Evolutionary conservation across 306 rosid species (phyloP), one percentile per base, ranked within the genome.

Genomic region (Acacia confusa): DNA sequence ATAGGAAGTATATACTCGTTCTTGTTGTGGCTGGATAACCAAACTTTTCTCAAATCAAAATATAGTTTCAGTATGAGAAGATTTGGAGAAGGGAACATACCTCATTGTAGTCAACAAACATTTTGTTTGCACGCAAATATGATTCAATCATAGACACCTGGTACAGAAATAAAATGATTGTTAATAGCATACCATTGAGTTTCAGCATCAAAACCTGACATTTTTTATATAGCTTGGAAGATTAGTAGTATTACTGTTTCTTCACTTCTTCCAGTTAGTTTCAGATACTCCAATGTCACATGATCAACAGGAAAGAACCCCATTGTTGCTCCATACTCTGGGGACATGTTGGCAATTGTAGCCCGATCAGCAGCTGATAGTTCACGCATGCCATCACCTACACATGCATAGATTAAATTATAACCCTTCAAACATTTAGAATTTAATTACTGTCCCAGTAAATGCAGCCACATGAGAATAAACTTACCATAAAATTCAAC

Each of bases 231-330:
- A 36, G 27, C 17, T 10, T 67, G 47, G 72, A 34, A 36, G 27
- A 17, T 67, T 36, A 36, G 7, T 0, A 65, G 71, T 36, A 36
- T 67, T 36, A 36, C 47, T 36, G 72, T 67, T 43, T 67, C 72
- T 34, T 68, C 73, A 68, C 48, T 38, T 68, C 73, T 57, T 53
- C 60, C 60, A 6, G 60, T 53, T 53, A 53, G 25, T 20, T 57
- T 57, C 27, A 57, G 64, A 20, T 57, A n/a, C 10, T 57, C 27
- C 24, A n/a, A 68, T 10, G 73, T 38, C 9, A 40, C 73, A 68
- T 68, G 73, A 68, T 68, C 73, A 19, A 68, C 73, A 4, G 73
- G 73, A 6, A 68, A 68, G 25, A 68, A 68, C 1, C 73, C 73
- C 73, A 68, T 68, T 9, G 73, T 68, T 20, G 73, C 50, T 19